Percentiles rank a stretch among this genome's conserved stretches.
phyloP scores from a whole-genome alignment of 495 filamentous ascomycete genomes.

The Cairneyella variabilis region DNA sequence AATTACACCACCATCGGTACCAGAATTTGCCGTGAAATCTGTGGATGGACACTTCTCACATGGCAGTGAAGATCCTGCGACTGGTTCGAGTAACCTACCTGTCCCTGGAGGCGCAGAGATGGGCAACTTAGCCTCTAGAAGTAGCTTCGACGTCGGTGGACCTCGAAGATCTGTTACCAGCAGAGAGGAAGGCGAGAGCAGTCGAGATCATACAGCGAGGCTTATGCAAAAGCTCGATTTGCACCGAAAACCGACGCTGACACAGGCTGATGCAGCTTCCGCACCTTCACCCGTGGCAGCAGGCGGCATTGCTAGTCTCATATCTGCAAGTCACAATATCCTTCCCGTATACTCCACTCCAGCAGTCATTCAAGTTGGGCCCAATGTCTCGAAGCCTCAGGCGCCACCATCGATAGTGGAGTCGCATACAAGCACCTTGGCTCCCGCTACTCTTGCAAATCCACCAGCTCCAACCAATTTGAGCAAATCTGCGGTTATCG shows the following conservation, averaged over 20 bases:
- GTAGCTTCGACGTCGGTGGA: slow-evolving; percentile 66
- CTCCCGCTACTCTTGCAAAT: slow-evolving; percentile 77
- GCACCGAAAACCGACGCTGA: slow-evolving; percentile 66
- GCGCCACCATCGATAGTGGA: slow-evolving; percentile 8
- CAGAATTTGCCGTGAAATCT: slow-evolving; percentile 79
- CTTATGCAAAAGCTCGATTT: slow-evolving; percentile 92
- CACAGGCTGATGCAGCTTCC: slow-evolving; percentile 22
- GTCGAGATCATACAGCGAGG: slow-evolving; percentile 74
- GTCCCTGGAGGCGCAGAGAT: slow-evolving; percentile 61
- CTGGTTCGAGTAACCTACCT: slow-evolving; percentile 54
- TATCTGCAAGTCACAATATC: slow-evolving; percentile 79
- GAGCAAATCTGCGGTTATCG: slow-evolving; percentile 79
- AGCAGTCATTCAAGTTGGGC: slow-evolving; percentile 25
- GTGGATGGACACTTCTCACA: slow-evolving; percentile 63
- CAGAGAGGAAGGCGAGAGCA: slow-evolving; percentile 58
- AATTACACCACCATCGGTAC: slow-evolving; percentile 81
- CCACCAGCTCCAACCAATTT: slow-evolving; percentile 84
- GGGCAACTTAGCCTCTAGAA: slow-evolving; percentile 46
- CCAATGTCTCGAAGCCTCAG: slow-evolving; percentile 18
- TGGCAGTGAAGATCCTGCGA: slow-evolving; percentile 47
- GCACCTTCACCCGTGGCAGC: slow-evolving; percentile 25
- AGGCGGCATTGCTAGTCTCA: slow-evolving; percentile 82
- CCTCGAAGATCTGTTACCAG: slow-evolving; percentile 45
- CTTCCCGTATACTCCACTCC: slow-evolving; percentile 52
- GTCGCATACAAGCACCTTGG: slow-evolving; percentile 53